These are phyloP conservation scores for Rhodotorula mucilaginosa DNA, from an alignment of 1,284 basidiomycete species.

Conservation along the genomic window DNA sequence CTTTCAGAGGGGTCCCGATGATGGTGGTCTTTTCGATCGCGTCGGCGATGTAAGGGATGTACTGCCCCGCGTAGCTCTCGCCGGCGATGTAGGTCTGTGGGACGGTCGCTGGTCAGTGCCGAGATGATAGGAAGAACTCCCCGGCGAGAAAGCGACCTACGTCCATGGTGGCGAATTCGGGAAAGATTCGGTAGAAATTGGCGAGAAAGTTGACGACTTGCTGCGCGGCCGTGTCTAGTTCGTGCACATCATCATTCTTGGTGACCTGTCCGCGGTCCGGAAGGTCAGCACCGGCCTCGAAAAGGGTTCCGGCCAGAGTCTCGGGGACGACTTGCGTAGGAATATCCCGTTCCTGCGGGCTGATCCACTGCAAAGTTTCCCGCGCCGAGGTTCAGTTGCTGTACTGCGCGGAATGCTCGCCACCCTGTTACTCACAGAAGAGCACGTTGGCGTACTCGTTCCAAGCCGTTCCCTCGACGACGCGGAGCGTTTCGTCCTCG, in stretches of 20 bases:
- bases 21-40: conserved; percentile 53
- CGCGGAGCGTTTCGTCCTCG: conserved; percentile 62
- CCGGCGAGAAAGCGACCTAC: conserved; percentile 54
- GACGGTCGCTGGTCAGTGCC: background rate
- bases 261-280: conserved; percentile 56
- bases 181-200: conserved; percentile 88
- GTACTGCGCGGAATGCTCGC: no score
- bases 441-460: conserved; percentile 96
- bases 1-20: conserved; percentile 59
- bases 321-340: conserved; percentile 58
- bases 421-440: conserved; percentile 62
- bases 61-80: conserved; percentile 96
- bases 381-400: background rate
- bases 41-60: conserved; percentile 80
- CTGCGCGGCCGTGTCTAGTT: conserved; percentile 67
- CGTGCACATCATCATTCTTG: conserved; percentile 79
- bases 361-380: conserved; percentile 71
- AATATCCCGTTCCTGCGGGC: conserved; percentile 92
- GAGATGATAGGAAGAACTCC: background rate
- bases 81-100: conserved; percentile 82
- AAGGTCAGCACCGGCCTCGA: background rate
- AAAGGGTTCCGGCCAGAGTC: no score
- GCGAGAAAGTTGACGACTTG: conserved; percentile 80
- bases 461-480: conserved; percentile 80
- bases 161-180: conserved; percentile 77